These are phyloP conservation scores for Aschersonia sp. DNA, from an alignment of 2,329 filamentous ascomycete species.

Conservation along the genomic window DNA sequence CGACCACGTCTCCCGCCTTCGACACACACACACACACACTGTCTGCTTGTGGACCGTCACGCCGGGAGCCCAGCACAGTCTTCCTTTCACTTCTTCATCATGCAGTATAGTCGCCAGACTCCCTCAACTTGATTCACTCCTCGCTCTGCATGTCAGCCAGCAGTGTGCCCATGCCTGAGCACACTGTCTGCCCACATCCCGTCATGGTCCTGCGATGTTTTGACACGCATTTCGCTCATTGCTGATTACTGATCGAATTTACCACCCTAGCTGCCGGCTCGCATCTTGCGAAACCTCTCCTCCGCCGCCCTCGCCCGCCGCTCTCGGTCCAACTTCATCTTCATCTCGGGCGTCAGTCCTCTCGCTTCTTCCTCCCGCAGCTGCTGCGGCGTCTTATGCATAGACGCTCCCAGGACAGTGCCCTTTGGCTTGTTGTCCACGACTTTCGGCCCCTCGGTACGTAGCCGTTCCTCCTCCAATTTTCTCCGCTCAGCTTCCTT, in stretches of 20 bases:
- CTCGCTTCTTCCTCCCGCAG: constrained; percentile 70
- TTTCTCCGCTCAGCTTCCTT: constrained; percentile 59
- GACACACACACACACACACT: no score
- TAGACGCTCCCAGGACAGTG: constrained; percentile 34
- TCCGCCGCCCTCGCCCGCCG: constrained; percentile 83
- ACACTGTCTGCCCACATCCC: no score
- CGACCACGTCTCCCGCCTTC: no score
- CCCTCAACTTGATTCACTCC: no score
- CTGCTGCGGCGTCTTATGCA: constrained; percentile 65
- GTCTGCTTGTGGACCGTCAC: no score
- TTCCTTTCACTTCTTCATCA: no score
- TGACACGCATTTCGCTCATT: background rate
- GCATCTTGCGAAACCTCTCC: constrained; percentile 61
- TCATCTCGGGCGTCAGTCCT: constrained; percentile 79
- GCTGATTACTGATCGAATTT: background rate
- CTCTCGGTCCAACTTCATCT: constrained; percentile 72
- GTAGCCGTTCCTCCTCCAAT: constrained; percentile 60
- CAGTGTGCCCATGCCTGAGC: no score
- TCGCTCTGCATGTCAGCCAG: no score
- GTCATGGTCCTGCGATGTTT: background rate
- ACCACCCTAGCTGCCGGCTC: constrained; percentile 8
- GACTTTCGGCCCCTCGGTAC: constrained; percentile 48
- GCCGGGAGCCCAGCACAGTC: no score
- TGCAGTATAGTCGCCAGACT: no score
- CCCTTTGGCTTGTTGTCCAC: constrained; percentile 34